Percentiles rank a stretch among this genome's conserved stretches.
Evolutionary conservation across 2,329 filamentous ascomycete genomes (phyloP).

Genomic region (Microdochium nivale): DNA sequence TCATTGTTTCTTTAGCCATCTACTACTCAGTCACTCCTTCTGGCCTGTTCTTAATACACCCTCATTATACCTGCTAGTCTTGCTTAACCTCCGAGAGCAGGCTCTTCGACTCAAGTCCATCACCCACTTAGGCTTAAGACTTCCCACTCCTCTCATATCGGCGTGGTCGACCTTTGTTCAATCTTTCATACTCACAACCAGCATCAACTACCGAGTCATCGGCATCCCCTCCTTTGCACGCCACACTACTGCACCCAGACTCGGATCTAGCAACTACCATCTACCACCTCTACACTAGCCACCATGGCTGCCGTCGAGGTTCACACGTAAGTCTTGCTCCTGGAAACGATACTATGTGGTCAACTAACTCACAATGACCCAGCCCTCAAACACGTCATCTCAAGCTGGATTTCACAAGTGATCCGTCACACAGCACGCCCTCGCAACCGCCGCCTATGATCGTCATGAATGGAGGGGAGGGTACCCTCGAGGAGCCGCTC

Average conservation of each 20-base stretch:
- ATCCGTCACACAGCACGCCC: background rate
- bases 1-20: conserved; percentile 8
- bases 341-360: background rate
- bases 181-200: background rate
- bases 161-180: background rate
- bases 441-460: background rate
- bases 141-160: conserved; percentile 27
- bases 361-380: background rate
- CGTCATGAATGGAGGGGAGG: background rate
- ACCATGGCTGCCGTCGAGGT: background rate
- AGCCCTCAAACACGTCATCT: background rate
- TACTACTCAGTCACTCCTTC: conserved; percentile 47
- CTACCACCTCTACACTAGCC: background rate
- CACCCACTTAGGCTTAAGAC: background rate
- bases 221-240: background rate
- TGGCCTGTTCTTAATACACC: conserved; percentile 19
- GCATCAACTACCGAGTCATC: background rate
- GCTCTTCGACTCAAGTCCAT: conserved; percentile 13
- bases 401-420: background rate
- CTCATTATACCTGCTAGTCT: conserved; percentile 31
- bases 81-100: conserved; percentile 35
- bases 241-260: background rate
- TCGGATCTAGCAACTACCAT: background rate
- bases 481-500: conserved; percentile 34
- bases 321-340: background rate